phyloP scores from a whole-genome alignment of 2,329 filamentous ascomycete species.

The Hawksworthiomyces lignivorus region DNA sequence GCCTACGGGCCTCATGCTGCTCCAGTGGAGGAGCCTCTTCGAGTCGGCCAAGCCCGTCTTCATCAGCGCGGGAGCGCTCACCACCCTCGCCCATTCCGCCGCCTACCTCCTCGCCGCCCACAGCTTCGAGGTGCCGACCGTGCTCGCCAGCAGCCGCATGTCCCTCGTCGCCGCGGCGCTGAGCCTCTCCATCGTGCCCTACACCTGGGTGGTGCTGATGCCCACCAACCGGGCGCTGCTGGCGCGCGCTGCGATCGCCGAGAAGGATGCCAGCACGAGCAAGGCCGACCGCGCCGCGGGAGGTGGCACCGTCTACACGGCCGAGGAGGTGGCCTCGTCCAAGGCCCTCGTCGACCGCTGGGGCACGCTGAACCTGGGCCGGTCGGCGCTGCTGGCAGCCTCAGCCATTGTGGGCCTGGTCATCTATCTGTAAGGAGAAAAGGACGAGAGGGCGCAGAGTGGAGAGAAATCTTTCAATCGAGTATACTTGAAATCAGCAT shows the following conservation, averaged over 20 bases:
- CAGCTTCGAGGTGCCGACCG: constrained; percentile 5
- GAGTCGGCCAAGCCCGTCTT: constrained; percentile 30
- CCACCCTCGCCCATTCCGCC: constrained; percentile 34
- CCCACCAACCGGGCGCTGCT: constrained; percentile 41
- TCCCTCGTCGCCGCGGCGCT: constrained; percentile 40
- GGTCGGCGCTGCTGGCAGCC: constrained; percentile 16
- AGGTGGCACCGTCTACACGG: constrained; percentile 4
- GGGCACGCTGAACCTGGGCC: constrained; percentile 42
- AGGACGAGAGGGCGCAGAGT: too few species aligned
- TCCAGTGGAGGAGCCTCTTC: constrained; percentile 44
- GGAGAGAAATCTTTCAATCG: too few species aligned
- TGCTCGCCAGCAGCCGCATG: constrained; percentile 28
- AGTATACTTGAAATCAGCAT: too few species aligned
- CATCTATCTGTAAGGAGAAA: constrained; percentile 5
- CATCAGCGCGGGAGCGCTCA: constrained; percentile 30
- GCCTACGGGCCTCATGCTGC: constrained; percentile 45
- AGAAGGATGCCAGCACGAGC: constrained; percentile 19
- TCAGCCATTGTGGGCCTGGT: constrained; percentile 6
- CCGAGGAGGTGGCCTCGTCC: constrained; percentile 23
- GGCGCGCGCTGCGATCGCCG: constrained; percentile 32
- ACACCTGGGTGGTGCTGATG: constrained; percentile 38
- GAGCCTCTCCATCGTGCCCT: constrained; percentile 41
- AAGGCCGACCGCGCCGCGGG: constrained; percentile 5
- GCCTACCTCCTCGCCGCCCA: constrained; percentile 22
- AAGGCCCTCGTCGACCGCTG: constrained; percentile 48